Conservation (phyloP, 1,284 basidiomycete genomes). For the Cyathus pygmaeus region DNA sequence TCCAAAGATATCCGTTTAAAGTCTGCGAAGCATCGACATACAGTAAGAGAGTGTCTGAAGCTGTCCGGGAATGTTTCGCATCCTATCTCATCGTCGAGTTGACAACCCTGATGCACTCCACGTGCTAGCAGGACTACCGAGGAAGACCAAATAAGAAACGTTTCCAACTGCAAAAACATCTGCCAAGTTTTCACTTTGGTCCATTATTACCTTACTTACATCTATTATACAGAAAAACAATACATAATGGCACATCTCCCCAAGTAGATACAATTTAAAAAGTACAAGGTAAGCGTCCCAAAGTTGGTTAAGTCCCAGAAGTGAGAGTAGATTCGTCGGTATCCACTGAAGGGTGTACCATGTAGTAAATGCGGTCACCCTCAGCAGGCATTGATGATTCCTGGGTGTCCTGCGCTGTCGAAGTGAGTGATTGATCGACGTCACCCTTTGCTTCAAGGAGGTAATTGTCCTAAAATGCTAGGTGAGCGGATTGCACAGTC, state of each 20-base stretch:
- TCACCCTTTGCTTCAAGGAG: slow-evolving; percentile 86
- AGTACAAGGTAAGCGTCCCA: neutral
- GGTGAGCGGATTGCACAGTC: slow-evolving; percentile 7
- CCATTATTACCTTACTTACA: neutral
- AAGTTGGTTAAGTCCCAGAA: slow-evolving; percentile 28
- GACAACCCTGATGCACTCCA: too few relatives aligned
- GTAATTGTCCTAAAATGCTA: slow-evolving; percentile 77
- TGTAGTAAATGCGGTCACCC: slow-evolving; percentile 75
- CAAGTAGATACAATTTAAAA: neutral
- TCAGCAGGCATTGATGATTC: slow-evolving; percentile 57
- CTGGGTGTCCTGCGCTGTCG: slow-evolving; percentile 65
- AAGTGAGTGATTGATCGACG: slow-evolving; percentile 80
- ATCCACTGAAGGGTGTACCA: slow-evolving; percentile 85
- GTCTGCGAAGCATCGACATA: too few relatives aligned
- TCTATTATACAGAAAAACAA: too few relatives aligned
- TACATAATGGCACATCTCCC: too few relatives aligned
- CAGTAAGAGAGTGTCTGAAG: too few relatives aligned
- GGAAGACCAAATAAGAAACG: slow-evolving; percentile 12
- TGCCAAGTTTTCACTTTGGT: too few relatives aligned
- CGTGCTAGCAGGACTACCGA: slow-evolving; percentile 7
- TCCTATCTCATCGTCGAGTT: too few relatives aligned
- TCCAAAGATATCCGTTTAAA: too few relatives aligned
- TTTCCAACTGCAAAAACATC: neutral
- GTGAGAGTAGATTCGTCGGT: slow-evolving; percentile 63
- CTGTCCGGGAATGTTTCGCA: too few relatives aligned